Percentiles rank a stretch among this genome's conserved stretches.
phyloP scores from a whole-genome alignment of 2,329 filamentous ascomycete genomes.

The Fusarium nelsonii region DNA sequence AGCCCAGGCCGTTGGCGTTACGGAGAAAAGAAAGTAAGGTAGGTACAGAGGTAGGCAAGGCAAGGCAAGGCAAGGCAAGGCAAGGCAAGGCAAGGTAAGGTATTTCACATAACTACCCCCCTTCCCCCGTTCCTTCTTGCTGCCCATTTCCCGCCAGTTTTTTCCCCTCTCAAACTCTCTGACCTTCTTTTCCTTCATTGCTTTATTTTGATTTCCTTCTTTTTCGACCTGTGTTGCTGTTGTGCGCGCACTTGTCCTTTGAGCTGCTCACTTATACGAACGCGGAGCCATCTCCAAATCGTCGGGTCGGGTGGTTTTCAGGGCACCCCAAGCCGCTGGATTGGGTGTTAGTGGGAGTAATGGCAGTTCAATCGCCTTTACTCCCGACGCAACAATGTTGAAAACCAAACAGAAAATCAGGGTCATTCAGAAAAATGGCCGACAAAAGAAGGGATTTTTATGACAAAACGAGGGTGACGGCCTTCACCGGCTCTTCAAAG shows the following conservation, averaged over 20 bases:
- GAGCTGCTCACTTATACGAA: slow-evolving; percentile 46
- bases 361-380: slow-evolving; percentile 11
- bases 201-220: slow-evolving; percentile 15
- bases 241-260: slow-evolving; percentile 31
- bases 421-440: slow-evolving; percentile 2
- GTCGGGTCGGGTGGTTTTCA: slow-evolving; percentile 37
- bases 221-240: slow-evolving; percentile 41
- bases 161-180: slow-evolving; percentile 43
- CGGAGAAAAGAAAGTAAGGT: slow-evolving; percentile 34
- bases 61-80: slow-evolving; percentile 35
- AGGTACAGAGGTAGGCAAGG: slow-evolving; percentile 29
- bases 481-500: slow-evolving; percentile 40
- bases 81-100: slow-evolving; percentile 41
- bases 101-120: slow-evolving; percentile 56
- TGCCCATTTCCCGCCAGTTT: slow-evolving; percentile 48
- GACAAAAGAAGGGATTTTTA: slow-evolving; percentile 21
- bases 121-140: slow-evolving; percentile 52
- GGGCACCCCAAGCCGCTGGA: slow-evolving; percentile 37
- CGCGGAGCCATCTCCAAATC: slow-evolving; percentile 40
- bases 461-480: slow-evolving; percentile 31
- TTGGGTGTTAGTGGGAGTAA: slow-evolving; percentile 30
- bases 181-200: slow-evolving; percentile 35
- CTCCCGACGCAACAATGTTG: slow-evolving; percentile 11
- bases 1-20: slow-evolving; percentile 33
- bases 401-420: slow-evolving; percentile 20